phyloP scores from a whole-genome alignment of 345 rosid genomes.

The Hibiscus mutabilis region DNA sequence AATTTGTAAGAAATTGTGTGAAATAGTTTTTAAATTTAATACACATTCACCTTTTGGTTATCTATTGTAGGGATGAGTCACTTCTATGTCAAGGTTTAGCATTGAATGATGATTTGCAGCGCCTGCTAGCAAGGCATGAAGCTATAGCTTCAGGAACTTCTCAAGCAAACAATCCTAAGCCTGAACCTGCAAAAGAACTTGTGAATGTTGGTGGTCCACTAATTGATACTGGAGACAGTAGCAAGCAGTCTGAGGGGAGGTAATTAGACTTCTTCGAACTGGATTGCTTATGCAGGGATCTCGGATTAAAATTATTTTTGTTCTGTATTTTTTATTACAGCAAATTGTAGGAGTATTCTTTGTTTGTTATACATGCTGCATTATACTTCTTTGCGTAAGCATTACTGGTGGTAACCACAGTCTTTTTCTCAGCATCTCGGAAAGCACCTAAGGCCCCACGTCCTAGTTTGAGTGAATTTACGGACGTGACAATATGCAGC shows the following conservation, averaged over 20 bases:
- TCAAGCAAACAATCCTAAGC: conserved; percentile 42
- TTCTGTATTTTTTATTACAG: background rate
- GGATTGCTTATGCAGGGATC: background rate
- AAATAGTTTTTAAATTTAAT: background rate
- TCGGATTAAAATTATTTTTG: background rate
- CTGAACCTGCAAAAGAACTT: conserved; percentile 47
- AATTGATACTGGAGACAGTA: conserved; percentile 61
- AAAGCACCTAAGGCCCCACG: too few species aligned
- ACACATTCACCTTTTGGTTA: background rate
- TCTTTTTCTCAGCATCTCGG: background rate
- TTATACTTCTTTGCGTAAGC: conserved; percentile 1
- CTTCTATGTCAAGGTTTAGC: conserved; percentile 87
- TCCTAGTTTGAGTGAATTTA: too few species aligned
- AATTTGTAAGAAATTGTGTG: background rate
- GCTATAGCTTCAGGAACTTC: conserved; percentile 65
- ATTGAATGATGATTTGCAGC: conserved; percentile 95
- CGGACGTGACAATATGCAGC: too few species aligned
- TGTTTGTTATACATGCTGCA: background rate
- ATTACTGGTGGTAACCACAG: background rate
- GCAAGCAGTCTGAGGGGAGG: conserved; percentile 49
- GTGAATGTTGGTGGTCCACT: conserved; percentile 59
- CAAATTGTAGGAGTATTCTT: background rate
- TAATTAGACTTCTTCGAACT: conserved; percentile 21
- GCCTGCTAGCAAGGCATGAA: conserved; percentile 83
- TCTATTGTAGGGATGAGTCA: conserved; percentile 74